phyloP scores from a whole-genome alignment of 2,329 filamentous ascomycete genomes.

The Cytospora schulzeri region DNA sequence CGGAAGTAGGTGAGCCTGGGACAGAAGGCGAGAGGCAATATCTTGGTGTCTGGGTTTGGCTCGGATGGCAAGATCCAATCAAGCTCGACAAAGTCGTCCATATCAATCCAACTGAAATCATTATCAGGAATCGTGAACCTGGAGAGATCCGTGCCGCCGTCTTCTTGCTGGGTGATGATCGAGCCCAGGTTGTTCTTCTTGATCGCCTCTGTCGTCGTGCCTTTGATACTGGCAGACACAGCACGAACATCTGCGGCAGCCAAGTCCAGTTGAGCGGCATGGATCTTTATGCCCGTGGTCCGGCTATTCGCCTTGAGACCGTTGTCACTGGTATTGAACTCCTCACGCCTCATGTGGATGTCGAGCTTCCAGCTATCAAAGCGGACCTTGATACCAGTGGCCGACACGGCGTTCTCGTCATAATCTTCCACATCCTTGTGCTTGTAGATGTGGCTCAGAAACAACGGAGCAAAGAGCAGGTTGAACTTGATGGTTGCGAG shows the following conservation, averaged over 20 bases:
- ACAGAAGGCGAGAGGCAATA: constrained; percentile 86
- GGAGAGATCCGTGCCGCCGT: constrained; percentile 70
- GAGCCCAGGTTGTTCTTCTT: constrained; percentile 59
- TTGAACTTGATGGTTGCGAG: constrained; percentile 99
- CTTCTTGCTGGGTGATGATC: constrained; percentile 55
- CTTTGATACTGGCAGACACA: constrained; percentile 85
- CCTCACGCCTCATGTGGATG: constrained; percentile 89
- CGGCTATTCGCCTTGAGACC: constrained; percentile 75
- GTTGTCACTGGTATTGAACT: constrained; percentile 81
- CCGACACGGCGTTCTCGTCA: constrained; percentile 74
- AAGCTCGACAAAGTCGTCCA: constrained; percentile 98
- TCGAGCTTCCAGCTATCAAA: constrained; percentile 98
- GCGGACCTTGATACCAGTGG: constrained; percentile 93
- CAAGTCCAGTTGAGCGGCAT: constrained; percentile 90
- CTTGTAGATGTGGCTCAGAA: constrained; percentile 96
- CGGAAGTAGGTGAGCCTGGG: constrained; percentile 97
- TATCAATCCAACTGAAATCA: constrained; percentile 95
- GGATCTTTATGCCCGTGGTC: constrained; percentile 93
- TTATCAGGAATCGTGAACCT: constrained; percentile 95
- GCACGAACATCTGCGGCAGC: constrained; percentile 90
- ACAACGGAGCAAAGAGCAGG: constrained; percentile 85
- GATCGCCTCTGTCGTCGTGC: constrained; percentile 76
- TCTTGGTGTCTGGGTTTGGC: constrained; percentile 89
- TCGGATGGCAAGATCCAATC: constrained; percentile 94
- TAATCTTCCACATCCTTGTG: constrained; percentile 94